A percentile compares a stretch with the other conserved stretches of the same genome.
Evolutionary conservation across 192 early-diverging fungal species (phyloP).

Genomic region (Backusella tuberculispora): DNA sequence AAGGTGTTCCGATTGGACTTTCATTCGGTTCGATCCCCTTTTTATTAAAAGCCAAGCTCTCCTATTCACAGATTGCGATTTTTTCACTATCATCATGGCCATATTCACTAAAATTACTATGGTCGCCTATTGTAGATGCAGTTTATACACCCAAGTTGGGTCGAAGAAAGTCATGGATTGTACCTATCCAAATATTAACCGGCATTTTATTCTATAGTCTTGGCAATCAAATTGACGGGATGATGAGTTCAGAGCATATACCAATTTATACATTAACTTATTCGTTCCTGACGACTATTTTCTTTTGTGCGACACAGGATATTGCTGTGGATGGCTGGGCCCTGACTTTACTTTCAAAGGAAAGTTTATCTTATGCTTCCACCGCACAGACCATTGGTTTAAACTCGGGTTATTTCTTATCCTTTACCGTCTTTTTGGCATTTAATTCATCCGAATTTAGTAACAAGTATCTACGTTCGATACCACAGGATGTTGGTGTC

Average conservation of each 20-base stretch:
- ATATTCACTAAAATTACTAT: slow-evolving; percentile 96
- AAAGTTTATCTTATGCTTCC: slow-evolving; percentile 90
- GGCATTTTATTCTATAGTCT: slow-evolving; percentile 82
- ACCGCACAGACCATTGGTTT: slow-evolving; percentile 98
- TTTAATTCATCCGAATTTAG: slow-evolving; percentile 94
- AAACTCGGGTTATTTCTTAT: slow-evolving; percentile 94
- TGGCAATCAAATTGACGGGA: slow-evolving; percentile 76
- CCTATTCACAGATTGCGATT: slow-evolving; percentile 91
- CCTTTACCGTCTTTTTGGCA: slow-evolving; percentile 96
- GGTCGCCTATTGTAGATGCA: slow-evolving; percentile 97
- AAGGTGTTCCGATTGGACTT: slow-evolving; percentile 93
- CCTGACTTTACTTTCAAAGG: slow-evolving; percentile 86
- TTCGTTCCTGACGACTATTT: slow-evolving; percentile 83
- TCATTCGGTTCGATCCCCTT: slow-evolving; percentile 93
- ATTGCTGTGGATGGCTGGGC: slow-evolving; percentile 90
- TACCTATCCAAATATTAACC: slow-evolving; percentile 92
- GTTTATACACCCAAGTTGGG: slow-evolving; percentile 82
- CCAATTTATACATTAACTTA: slow-evolving; percentile 72
- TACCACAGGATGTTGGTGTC: slow-evolving; percentile 72
- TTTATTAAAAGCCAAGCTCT: slow-evolving; percentile 90
- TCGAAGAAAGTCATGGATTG: slow-evolving; percentile 97
- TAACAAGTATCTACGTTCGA: slow-evolving; percentile 85
- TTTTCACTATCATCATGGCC: slow-evolving; percentile 96
- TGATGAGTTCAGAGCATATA: slow-evolving; percentile 49
- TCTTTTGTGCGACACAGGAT: slow-evolving; percentile 95